These are phyloP conservation scores for Paraphoma sp. DNA, from an alignment of 2,329 filamentous ascomycete genomes.

Conservation along the genomic window DNA sequence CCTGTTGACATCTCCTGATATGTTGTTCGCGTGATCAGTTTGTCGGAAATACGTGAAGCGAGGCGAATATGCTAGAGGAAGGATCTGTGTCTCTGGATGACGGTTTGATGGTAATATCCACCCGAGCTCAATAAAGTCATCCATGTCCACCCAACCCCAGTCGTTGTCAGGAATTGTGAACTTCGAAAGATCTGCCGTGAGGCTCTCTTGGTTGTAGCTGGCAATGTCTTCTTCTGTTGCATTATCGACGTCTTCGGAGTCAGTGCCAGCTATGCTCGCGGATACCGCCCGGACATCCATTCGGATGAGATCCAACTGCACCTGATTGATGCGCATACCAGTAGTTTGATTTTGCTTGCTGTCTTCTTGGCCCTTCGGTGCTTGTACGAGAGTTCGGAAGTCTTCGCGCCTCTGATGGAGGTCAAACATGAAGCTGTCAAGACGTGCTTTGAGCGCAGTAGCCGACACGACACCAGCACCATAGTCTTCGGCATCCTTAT, in stretches of 20 bases:
- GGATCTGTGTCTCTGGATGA: slow-evolving; percentile 91
- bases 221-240: slow-evolving; percentile 69
- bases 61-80: slow-evolving; percentile 91
- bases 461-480: slow-evolving; percentile 80
- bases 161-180: slow-evolving; percentile 97
- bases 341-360: slow-evolving; percentile 82
- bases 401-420: slow-evolving; percentile 93
- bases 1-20: slow-evolving; percentile 79
- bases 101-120: slow-evolving; percentile 92
- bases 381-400: slow-evolving; percentile 81
- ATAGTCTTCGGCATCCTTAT: slow-evolving; percentile 92
- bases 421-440: slow-evolving; percentile 97
- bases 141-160: slow-evolving; percentile 98
- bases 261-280: slow-evolving; percentile 83
- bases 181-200: slow-evolving; percentile 71
- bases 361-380: slow-evolving; percentile 59
- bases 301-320: slow-evolving; percentile 87
- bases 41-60: slow-evolving; percentile 96
- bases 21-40: slow-evolving; percentile 85
- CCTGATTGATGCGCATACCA: slow-evolving; percentile 94
- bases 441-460: slow-evolving; percentile 92
- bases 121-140: slow-evolving; percentile 97
- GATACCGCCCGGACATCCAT: slow-evolving; percentile 94
- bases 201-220: slow-evolving; percentile 59
- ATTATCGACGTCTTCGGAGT: slow-evolving; percentile 73